Conservation (phyloP, 352 stramenopile genomes). For the Phytopythium litorale region DNA sequence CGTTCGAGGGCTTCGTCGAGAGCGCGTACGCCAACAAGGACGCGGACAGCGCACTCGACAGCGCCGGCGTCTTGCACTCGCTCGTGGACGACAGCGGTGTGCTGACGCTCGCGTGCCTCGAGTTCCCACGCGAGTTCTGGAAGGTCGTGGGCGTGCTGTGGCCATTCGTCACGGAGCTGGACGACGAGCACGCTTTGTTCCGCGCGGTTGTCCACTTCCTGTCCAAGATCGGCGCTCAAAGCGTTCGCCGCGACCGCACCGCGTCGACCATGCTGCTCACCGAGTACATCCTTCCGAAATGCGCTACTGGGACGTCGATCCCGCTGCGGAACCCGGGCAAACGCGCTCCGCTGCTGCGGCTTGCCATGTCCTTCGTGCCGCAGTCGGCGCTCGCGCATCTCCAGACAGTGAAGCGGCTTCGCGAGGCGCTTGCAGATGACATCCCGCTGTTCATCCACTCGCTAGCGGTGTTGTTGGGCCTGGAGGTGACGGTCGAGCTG, state of each 20-base stretch:
- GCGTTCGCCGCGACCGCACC: constrained; percentile 38
- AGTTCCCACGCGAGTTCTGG: constrained; percentile 84
- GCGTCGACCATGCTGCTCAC: constrained; percentile 43
- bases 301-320: constrained; percentile 18
- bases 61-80: constrained; percentile 26
- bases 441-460: constrained; percentile 77
- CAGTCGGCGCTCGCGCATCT: constrained; percentile 54
- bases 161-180: constrained; percentile 45
- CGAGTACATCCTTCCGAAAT: constrained; percentile 50
- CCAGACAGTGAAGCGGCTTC: constrained; percentile 72
- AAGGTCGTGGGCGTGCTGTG: constrained; percentile 52
- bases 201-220: constrained; percentile 26
- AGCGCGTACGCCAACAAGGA: constrained; percentile 29
- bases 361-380: constrained; percentile 61
- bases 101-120: constrained; percentile 58
- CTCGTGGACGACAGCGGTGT: constrained; percentile 48
- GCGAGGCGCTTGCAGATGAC: constrained; percentile 51
- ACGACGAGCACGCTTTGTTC: constrained; percentile 46
- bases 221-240: constrained; percentile 35
- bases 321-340: constrained; percentile 35
- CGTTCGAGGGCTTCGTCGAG: constrained; percentile 70
- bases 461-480: constrained; percentile 60
- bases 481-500: constrained; percentile 62
- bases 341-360: constrained; percentile 42
- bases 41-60: constrained; percentile 32